phyloP scores from a whole-genome alignment of 108 stramenopile genomes.

The Chaetoceros tenuissimus region DNA sequence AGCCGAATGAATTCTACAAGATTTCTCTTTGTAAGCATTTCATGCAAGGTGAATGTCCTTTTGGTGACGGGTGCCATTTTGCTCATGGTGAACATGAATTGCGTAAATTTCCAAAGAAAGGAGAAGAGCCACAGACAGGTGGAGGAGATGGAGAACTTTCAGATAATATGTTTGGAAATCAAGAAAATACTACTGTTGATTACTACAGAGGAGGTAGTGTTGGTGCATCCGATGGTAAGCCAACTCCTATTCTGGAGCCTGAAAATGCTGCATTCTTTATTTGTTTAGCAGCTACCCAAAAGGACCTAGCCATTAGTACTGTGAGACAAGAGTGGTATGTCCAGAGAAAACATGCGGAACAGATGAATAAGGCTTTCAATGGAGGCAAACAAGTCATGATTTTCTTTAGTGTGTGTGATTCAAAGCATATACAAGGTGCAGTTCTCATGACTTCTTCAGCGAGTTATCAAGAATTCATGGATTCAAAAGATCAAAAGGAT shows the following conservation, averaged over 20 bases:
- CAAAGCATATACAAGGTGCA: conserved; percentile 77
- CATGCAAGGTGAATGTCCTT: conserved; percentile 82
- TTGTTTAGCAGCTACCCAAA: conserved; percentile 52
- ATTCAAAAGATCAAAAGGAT: conserved; percentile 22
- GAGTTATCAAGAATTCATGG: conserved; percentile 24
- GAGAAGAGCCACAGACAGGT: conserved; percentile 14
- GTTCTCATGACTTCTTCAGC: conserved; percentile 64
- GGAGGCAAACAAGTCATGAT: conserved; percentile 71
- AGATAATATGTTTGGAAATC: conserved; percentile 74
- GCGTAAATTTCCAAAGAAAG: conserved; percentile 42
- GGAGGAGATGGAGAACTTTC: conserved; percentile 40
- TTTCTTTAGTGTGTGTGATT: conserved; percentile 77
- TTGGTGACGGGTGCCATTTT: conserved; percentile 76
- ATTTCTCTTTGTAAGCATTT: conserved; percentile 85
- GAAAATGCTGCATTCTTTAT: conserved; percentile 74
- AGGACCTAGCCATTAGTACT: conserved; percentile 64
- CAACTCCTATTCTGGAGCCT: conserved; percentile 77
- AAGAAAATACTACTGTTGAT: conserved; percentile 57
- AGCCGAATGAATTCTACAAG: conserved; percentile 89
- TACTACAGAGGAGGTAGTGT: conserved; percentile 69
- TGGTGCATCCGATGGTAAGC: conserved; percentile 64
- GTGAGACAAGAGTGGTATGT: conserved; percentile 73
- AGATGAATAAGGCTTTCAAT: conserved; percentile 45
- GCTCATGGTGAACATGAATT: conserved; percentile 83
- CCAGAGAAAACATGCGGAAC: conserved; percentile 61